Evolutionary conservation across 176 grass and related monocot genomes (phyloP).

Genomic region (Rhynchospora breviuscula): DNA sequence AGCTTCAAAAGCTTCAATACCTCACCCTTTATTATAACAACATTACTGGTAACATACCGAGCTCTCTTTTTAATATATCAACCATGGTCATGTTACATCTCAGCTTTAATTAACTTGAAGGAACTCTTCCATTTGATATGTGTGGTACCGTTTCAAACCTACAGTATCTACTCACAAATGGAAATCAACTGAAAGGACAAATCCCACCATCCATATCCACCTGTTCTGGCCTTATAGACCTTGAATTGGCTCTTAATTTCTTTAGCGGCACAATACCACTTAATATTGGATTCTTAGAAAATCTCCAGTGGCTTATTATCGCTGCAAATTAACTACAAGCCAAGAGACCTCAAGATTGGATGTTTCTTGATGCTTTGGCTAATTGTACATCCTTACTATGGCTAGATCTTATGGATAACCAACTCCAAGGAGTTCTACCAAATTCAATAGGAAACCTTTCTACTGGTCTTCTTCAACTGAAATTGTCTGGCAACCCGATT

Average conservation of each 20-base stretch:
- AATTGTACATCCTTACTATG: slow-evolving; percentile 15
- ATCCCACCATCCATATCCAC: slow-evolving; percentile 23
- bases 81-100: background rate
- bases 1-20: slow-evolving; percentile 13
- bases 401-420: slow-evolving; percentile 6
- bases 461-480: background rate
- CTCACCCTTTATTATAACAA: slow-evolving; percentile 15
- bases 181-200: background rate
- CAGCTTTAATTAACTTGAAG: background rate
- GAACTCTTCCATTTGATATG: slow-evolving; percentile 27
- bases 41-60: slow-evolving; percentile 22
- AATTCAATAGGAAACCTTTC: slow-evolving; percentile 28
- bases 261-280: slow-evolving; percentile 13
- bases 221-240: background rate
- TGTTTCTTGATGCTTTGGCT: slow-evolving; percentile 14
- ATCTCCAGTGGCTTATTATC: background rate
- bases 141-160: slow-evolving; percentile 8
- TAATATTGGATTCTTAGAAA: slow-evolving; percentile 5
- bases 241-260: slow-evolving; percentile 7
- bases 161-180: background rate
- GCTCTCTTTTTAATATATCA: slow-evolving; percentile 30
- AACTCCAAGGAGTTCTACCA: slow-evolving; percentile 19
- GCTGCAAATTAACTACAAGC: slow-evolving; percentile 9
- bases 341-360: slow-evolving; percentile 8
- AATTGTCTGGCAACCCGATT: slow-evolving; percentile 1